A percentile compares a stretch with the other conserved stretches of the same genome.
phyloP scores from a whole-genome alignment of 768 basidiomycete genomes.

The Brasilioporus rufonigricans region DNA sequence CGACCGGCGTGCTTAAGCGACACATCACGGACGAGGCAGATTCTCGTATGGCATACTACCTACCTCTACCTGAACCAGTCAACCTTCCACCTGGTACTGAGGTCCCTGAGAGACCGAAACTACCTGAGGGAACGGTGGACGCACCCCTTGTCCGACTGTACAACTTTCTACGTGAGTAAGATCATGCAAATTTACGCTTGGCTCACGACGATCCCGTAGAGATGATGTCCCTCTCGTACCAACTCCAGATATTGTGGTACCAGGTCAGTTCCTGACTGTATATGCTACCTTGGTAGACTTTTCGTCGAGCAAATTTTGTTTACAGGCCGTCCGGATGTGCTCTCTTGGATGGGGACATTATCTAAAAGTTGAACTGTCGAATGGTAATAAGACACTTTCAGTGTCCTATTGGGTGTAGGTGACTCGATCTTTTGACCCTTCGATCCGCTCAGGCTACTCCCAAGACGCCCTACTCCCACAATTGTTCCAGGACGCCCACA shows the following conservation, averaged over 20 bases:
- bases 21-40: slow-evolving; percentile 76
- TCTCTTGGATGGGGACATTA: slow-evolving; percentile 86
- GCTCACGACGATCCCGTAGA: slow-evolving; percentile 43
- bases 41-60: slow-evolving; percentile 61
- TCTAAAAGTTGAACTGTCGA: slow-evolving; percentile 66
- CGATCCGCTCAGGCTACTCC: slow-evolving; percentile 1
- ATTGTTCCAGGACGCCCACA: slow-evolving; percentile 29
- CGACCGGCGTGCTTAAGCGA: slow-evolving; percentile 58
- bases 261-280: slow-evolving; percentile 43
- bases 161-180: slow-evolving; percentile 81
- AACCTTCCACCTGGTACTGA: slow-evolving; percentile 41
- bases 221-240: slow-evolving; percentile 90
- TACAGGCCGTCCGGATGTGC: slow-evolving; percentile 68
- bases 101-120: slow-evolving; percentile 42
- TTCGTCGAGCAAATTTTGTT: not conserved
- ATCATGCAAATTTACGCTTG: not conserved
- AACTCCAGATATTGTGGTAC: slow-evolving; percentile 84
- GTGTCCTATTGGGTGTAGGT: slow-evolving; percentile 88
- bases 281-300: not conserved
- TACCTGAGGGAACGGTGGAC: slow-evolving; percentile 66
- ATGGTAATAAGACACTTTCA: slow-evolving; percentile 63
- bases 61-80: slow-evolving; percentile 44
- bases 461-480: slow-evolving; percentile 40
- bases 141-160: slow-evolving; percentile 81
- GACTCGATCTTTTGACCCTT: slow-evolving; percentile 8